Percentiles rank a stretch among this genome's conserved stretches.
Evolutionary conservation across 1,284 basidiomycete species (phyloP).

Genomic region (Trametes polyzona): DNA sequence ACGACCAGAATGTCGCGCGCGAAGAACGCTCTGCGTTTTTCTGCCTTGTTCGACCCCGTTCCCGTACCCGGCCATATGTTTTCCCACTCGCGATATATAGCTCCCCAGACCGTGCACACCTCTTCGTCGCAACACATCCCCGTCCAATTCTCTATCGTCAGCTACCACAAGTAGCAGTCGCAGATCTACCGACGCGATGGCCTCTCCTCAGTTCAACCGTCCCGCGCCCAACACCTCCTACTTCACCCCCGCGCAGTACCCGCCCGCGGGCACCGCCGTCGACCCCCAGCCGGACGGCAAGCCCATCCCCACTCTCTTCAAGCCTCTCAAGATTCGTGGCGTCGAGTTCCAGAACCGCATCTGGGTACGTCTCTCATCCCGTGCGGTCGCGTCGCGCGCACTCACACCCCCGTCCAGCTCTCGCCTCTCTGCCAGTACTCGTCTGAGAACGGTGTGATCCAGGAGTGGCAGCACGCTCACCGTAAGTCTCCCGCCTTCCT

Average conservation of each 20-base stretch:
- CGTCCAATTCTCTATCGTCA: not conserved
- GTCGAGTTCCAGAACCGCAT: too few relatives aligned
- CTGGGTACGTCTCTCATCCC: not conserved
- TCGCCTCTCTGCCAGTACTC: conserved; percentile 81
- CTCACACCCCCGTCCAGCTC: conserved; percentile 34
- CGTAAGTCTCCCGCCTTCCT: conserved; percentile 39
- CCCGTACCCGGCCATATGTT: not conserved
- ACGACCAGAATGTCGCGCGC: too few relatives aligned
- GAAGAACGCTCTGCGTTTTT: not conserved
- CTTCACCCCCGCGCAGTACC: conserved; percentile 58
- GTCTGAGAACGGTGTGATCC: conserved; percentile 63
- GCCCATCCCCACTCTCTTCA: too few relatives aligned
- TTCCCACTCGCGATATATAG: not conserved
- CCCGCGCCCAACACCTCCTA: conserved; percentile 43
- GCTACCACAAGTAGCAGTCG: not conserved
- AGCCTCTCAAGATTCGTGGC: too few relatives aligned
- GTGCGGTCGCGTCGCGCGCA: not conserved
- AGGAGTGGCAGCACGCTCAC: conserved; percentile 81
- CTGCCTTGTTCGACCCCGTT: not conserved
- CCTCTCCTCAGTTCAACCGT: conserved; percentile 14
- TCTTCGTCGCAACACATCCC: too few relatives aligned
- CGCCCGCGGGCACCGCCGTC: conserved; percentile 53
- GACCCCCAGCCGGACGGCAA: conserved; percentile 42
- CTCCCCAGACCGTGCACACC: too few relatives aligned
- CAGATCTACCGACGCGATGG: not conserved